Evolutionary conservation across 129 eudicot genomes (phyloP), one percentile per base, ranked within the genome.

Genomic region (Heracleum sosnowskyi): DNA sequence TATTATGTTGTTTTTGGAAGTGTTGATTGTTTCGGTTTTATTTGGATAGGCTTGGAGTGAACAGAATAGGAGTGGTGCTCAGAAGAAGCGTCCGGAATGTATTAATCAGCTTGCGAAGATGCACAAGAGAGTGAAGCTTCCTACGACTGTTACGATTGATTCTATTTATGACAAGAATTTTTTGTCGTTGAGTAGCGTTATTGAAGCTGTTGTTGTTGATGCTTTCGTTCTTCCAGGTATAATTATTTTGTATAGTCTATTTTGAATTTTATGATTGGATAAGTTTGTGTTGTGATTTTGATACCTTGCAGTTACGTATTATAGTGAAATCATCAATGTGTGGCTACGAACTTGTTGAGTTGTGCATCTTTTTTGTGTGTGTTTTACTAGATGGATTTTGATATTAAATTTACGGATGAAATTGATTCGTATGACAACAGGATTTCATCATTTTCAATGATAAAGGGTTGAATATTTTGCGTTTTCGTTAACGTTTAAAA

Each of bases 141-240:
- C 91, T 0, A 90, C 82, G 77, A 88, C 96, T 1, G 78, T 92
- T 28, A 85, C 99, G 0, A 90, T 95, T 26, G 96, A 95, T 81
- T 87, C 94, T 6, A 86, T 92, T 78, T 95, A 90, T 42, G 97
- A 90, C 80, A 95, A 95, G 81, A 95, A 85, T 79, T 95, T 90
- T 80, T 84, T 91, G 68, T 88, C 99, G 0, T 81, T 95, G 83
- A 86, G 78, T 81, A 95, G 94, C 72, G 91, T 92, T 51, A 87
- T 95, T 72, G 97, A 95, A 82, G 96, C 87, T 83, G 93, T 94
- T 79, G 74, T 94, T 68, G 77, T 94, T 44, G 90, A 94, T 84
- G 83, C 84, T 74, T 94, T 79, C 81, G 81, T 86, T 79, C 97
- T 94, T 84, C 91, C 97, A 86, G 98, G 98, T 94, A 82, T 64